Base-by-base conservation (phyloP, 352 stramenopile genomes). In the Phytophthora cajani region DNA sequence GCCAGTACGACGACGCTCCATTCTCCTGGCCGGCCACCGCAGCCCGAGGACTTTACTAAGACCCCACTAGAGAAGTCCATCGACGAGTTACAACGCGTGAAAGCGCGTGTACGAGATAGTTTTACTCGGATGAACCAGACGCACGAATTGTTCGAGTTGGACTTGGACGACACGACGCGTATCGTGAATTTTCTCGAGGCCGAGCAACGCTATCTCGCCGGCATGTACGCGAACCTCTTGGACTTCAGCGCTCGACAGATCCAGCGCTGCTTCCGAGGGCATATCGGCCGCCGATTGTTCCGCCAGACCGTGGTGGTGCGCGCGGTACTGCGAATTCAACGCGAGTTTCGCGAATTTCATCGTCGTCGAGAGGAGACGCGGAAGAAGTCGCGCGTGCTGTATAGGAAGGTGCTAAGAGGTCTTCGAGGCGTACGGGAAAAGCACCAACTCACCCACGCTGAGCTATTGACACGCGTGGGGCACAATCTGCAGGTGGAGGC, bases 231-330 rank as follows among this genome's bases (percentile, higher is more conserved):
- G 1, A 68, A 62, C 44, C 76, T 79, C 42, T 72, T 86, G 36
- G 66, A 80, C 46, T 73, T 72, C 33, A 80, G 78, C 25, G 74
- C 74, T 23, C 56, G 72, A 51, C 71, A 88, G 16, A 89, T 99
- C 50, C 94, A 99, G 74, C 85, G 94, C 2, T 76, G 91, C 6
- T 98, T 92, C 61, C 86, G 95, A 11, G 96, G 96, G 0, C 79
- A 91, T 74, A 62, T 85, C 1, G 93, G 92, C 0, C 79, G 96
- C 5, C 67, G 72, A 21, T 62, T 82, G 14, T 80, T 76, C 46
- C 70, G 69, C 4, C 71, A 91, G 40, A 51, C 68, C 0, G 5
- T 88, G 17, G 76, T 80, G 2, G 44, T 89, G 3, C 64, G 74
- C n/a, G 77, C 81, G 1, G 72, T 73, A 23, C 63, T 88, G 38